phyloP scores from a whole-genome alignment of 2,329 filamentous ascomycete species.

The Ciborinia camelliae region DNA sequence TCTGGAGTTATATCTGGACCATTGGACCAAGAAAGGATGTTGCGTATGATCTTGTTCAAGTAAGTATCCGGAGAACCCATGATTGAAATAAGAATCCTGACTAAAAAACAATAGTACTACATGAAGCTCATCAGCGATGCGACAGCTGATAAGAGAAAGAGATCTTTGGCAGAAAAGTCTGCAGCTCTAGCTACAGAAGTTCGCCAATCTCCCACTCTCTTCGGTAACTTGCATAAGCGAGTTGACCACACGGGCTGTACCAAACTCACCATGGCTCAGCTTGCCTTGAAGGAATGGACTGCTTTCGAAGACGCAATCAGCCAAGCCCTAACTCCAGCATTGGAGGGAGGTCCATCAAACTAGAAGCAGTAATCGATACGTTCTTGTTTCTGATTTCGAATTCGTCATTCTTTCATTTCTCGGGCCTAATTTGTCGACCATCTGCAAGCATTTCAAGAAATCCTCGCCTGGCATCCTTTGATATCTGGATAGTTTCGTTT shows the following conservation, averaged over 20 bases:
- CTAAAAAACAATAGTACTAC: constrained; percentile 48
- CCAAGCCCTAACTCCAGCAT: constrained; percentile 27
- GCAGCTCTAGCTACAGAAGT: constrained; percentile 22
- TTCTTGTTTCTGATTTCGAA: not conserved
- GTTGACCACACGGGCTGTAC: constrained; percentile 40
- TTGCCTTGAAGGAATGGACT: constrained; percentile 46
- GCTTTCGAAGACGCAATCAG: constrained; percentile 50
- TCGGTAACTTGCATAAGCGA: constrained; percentile 49
- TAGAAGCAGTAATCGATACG: not conserved
- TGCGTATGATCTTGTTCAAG: constrained; percentile 54
- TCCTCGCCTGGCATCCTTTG: not conserved
- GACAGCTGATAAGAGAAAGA: constrained; percentile 43
- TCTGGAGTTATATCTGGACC: constrained; percentile 53
- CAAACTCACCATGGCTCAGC: constrained; percentile 46
- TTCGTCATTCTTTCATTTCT: not conserved
- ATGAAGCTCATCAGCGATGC: constrained; percentile 53
- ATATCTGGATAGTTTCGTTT: not conserved
- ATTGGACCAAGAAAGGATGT: constrained; percentile 48
- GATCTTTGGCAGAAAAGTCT: constrained; percentile 44
- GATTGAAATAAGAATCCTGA: not conserved
- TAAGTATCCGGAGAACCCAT: constrained; percentile 38
- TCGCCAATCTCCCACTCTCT: constrained; percentile 24
- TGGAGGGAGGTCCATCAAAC: constrained; percentile 11
- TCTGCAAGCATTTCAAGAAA: not conserved
- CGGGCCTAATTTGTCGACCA: not conserved